These are phyloP conservation scores for Umbellularia californica DNA, from an alignment of 164 flowering plant species.

Conservation along the genomic window DNA sequence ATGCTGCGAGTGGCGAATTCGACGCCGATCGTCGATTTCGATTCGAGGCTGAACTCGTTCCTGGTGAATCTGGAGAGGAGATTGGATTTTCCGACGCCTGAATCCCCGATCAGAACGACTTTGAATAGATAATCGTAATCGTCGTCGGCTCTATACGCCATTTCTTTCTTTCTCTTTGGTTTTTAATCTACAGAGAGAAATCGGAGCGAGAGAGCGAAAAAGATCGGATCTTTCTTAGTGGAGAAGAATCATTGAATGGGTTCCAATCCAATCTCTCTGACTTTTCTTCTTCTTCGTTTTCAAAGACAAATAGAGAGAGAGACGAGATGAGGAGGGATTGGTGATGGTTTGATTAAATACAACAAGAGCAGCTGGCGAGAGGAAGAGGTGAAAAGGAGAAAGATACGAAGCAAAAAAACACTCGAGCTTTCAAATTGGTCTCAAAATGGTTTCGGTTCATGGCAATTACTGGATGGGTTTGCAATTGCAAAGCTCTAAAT, in stretches of 20 bases:
- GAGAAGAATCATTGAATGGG: background rate
- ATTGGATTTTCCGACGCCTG: slow-evolving; percentile 65
- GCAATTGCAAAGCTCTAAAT: background rate
- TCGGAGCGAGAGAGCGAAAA: background rate
- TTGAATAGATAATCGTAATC: slow-evolving; percentile 74
- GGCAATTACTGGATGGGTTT: background rate
- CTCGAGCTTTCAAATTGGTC: background rate
- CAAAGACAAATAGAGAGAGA: background rate
- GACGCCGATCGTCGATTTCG: slow-evolving; percentile 70
- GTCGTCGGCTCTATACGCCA: slow-evolving; percentile 57
- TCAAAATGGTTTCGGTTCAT: background rate
- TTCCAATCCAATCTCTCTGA: background rate
- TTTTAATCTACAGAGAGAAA: background rate
- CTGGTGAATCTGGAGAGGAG: slow-evolving; percentile 51
- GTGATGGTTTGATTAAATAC: background rate
- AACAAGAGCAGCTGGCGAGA: background rate
- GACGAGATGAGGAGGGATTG: background rate
- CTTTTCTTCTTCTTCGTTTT: background rate
- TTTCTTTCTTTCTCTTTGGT: slow-evolving; percentile 3
- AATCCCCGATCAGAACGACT: slow-evolving; percentile 70
- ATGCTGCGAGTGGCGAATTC: slow-evolving; percentile 70
- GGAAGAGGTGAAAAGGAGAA: background rate
- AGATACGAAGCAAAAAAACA: background rate
- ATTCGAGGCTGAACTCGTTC: slow-evolving; percentile 64
- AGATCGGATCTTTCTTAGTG: background rate